Percentiles rank a stretch among this genome's conserved stretches.
These are phyloP conservation scores for Cercophora samala DNA, from an alignment of 495 filamentous ascomycete genomes.

Conservation along the genomic window DNA sequence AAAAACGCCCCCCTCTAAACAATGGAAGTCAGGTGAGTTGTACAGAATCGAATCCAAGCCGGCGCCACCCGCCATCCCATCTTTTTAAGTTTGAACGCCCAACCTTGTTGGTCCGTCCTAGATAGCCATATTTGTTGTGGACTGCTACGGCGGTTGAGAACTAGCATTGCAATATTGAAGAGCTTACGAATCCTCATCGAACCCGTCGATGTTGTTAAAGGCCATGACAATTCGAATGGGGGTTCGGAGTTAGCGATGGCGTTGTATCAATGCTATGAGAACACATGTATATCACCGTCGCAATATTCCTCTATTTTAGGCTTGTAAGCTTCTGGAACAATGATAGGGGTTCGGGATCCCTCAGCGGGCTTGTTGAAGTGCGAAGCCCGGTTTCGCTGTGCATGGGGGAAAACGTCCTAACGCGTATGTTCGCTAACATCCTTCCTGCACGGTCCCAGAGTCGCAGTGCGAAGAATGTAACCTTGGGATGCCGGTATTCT, in stretches of 20 bases:
- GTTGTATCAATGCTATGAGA: neutral
- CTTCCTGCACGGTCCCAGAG: slow-evolving; percentile 2
- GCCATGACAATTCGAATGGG: neutral
- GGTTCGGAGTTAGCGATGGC: neutral
- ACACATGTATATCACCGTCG: neutral
- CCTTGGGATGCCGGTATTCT: neutral
- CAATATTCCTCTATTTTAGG: neutral
- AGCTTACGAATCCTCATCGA: neutral
- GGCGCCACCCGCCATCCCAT: neutral
- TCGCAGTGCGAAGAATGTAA: neutral
- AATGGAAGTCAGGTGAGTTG: neutral
- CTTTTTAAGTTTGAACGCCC: neutral
- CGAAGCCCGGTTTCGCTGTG: neutral
- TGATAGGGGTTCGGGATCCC: neutral
- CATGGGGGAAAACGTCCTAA: neutral
- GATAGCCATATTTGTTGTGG: neutral
- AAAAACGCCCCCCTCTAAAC: neutral
- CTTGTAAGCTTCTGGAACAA: neutral
- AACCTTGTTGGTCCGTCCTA: neutral
- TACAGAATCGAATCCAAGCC: neutral
- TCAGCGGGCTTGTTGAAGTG: neutral
- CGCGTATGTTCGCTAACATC: neutral
- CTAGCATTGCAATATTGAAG: neutral
- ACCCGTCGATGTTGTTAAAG: neutral
- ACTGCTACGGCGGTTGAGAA: too few relatives aligned